These are phyloP conservation scores for Thelephora terrestris DNA, from an alignment of 1,284 basidiomycete species.

Conservation along the genomic window DNA sequence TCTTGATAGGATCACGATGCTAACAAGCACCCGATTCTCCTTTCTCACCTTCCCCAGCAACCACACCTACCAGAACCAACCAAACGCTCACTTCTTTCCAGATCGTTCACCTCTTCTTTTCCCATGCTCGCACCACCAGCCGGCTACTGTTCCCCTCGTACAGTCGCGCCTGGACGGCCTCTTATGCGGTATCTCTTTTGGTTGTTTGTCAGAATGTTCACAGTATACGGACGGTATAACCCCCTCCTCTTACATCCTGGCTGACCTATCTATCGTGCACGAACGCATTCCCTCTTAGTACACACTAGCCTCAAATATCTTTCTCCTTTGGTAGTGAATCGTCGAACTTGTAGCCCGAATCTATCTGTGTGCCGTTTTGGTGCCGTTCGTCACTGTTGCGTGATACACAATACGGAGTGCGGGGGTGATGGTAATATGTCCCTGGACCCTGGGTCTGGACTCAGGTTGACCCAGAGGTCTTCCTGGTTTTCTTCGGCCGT, in stretches of 20 bases:
- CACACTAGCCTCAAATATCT: not conserved
- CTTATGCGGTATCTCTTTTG: constrained; percentile 11
- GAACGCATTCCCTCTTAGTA: no score
- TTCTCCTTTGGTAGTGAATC: constrained; percentile 11
- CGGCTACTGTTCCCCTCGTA: constrained; percentile 3
- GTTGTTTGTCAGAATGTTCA: no score
- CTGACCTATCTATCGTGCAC: no score
- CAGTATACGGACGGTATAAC: no score
- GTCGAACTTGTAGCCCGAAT: constrained; percentile 2
- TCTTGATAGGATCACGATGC: not conserved
- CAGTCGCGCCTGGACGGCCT: constrained; percentile 4
- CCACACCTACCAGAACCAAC: constrained; percentile 4
- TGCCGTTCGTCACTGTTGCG: constrained; percentile 3
- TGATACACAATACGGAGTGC: no score
- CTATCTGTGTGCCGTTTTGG: no score
- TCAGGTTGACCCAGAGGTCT: not conserved
- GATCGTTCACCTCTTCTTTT: constrained; percentile 23
- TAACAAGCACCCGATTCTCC: not conserved
- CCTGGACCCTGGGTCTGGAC: not conserved
- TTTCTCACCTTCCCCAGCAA: constrained; percentile 5
- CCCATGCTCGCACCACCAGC: not conserved
- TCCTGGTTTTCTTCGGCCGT: constrained; percentile 7
- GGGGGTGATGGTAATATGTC: no score
- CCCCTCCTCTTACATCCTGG: no score
- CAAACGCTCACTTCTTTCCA: constrained; percentile 7